Evolutionary conservation across 345 rosid species (phyloP), one percentile per base, ranked within the genome.

Genomic region (Laguncularia racemosa): DNA sequence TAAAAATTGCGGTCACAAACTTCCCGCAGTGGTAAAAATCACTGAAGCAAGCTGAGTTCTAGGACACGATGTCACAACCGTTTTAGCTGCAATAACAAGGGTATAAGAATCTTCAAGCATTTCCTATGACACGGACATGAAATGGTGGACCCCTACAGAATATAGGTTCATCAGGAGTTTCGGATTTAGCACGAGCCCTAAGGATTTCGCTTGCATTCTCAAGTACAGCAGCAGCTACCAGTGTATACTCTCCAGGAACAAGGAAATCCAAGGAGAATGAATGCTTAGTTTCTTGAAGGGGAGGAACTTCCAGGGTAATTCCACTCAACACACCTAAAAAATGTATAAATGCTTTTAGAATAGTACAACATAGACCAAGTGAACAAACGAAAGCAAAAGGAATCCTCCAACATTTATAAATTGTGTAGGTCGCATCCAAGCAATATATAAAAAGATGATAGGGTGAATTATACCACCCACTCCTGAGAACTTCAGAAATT

Each of bases 61-160:
- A 33, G 1, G 40, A 33, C 4, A 10, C 40, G 7, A 33, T 33
- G 9, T 33, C 40, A 0, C 40, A 33, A 7, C 40, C 1, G 9
- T 33, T 33, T 9, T 10, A 33, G 40, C 40, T 33, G 40, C 40
- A 7, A 33, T 33, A 26, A 26, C 28, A 26, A 26, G 28, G 14
- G 17, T 11, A 6, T 13, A 23, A 3, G 20, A 47, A 61, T 14
- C 52, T 49, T 80, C 78, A 73, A 33, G 75, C 81, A n/a, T 83
- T 75, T 20, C 97, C 99, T 13, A 72, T 18, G 51, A 86, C 95
- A 52, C 81, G 75, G 46, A 90, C 73, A 56, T 81, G 95, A 53
- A 85, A 95, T 5, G 96, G 97, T 14, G 97, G 95, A 14, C 96
- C 97, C n/a, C 93, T 84, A 18, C 96, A 95, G 70, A 83, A 82